phyloP scores from a whole-genome alignment of 2,329 filamentous ascomycete genomes.

The Furcasterigmium sp. region DNA sequence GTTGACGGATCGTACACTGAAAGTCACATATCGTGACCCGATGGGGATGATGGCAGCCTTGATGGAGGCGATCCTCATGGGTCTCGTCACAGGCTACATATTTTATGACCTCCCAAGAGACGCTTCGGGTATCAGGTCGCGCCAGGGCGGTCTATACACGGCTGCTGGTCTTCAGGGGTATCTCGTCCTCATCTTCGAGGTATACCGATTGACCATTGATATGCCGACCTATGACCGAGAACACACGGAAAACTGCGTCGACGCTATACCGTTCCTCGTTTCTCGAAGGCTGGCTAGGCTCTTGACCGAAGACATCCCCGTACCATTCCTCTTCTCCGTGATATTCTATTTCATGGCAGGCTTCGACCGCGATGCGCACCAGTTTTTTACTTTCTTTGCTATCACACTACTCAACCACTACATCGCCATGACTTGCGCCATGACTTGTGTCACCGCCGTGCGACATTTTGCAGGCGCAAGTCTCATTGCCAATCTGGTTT shows the following conservation, averaged over 20 bases:
- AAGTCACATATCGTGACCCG: conserved; percentile 70
- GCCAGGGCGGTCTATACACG: conserved; percentile 68
- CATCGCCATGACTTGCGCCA: conserved; percentile 66
- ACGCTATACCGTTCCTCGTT: conserved; percentile 62
- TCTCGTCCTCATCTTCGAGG: conserved; percentile 70
- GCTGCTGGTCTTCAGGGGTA: conserved; percentile 70
- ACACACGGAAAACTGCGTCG: conserved; percentile 65
- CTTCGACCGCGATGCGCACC: conserved; percentile 55
- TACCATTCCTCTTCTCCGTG: conserved; percentile 64
- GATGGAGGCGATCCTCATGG: conserved; percentile 65
- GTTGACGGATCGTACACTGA: conserved; percentile 63
- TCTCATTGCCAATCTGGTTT: conserved; percentile 66
- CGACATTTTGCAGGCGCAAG: conserved; percentile 67
- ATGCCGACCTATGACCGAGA: conserved; percentile 74
- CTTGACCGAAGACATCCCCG: conserved; percentile 66
- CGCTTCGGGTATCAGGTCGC: conserved; percentile 66
- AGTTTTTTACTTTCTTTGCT: conserved; percentile 69
- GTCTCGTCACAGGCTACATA: conserved; percentile 66
- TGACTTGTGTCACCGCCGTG: conserved; percentile 59
- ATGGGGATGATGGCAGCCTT: conserved; percentile 69
- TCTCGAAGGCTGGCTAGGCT: conserved; percentile 65
- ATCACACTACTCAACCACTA: conserved; percentile 67
- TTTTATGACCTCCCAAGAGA: conserved; percentile 62
- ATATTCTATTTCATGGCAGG: conserved; percentile 78
- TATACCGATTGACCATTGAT: conserved; percentile 68